phyloP scores from a whole-genome alignment of 305 asterid species.

The Solanum chacoense region DNA sequence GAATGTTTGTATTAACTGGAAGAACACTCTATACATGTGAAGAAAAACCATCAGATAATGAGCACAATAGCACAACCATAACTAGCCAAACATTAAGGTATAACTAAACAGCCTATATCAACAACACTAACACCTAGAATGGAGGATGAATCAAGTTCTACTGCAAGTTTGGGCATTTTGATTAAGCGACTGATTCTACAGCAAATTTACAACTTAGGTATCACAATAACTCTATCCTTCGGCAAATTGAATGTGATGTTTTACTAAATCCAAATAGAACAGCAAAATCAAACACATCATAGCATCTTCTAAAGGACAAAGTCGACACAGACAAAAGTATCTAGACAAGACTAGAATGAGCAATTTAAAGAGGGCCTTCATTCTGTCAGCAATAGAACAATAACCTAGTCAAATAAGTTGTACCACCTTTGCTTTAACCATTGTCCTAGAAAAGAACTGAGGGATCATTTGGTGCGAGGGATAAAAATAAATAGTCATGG shows the following conservation, averaged over 20 bases:
- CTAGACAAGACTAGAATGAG: not conserved
- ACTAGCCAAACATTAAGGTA: not conserved
- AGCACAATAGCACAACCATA: not conserved
- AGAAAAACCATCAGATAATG: not conserved
- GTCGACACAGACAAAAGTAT: not conserved
- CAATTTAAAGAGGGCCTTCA: not conserved
- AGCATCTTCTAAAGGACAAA: not conserved
- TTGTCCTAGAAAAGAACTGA: not conserved
- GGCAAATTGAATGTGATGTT: not conserved
- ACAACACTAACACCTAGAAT: not conserved
- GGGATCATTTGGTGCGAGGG: too few species aligned
- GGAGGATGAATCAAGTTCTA: not conserved
- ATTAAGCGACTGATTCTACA: not conserved
- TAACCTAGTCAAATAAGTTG: not conserved
- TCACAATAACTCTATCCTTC: not conserved
- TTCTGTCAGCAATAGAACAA: not conserved
- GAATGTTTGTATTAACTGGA: conserved; percentile 53
- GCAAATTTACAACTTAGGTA: not conserved
- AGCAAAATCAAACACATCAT: not conserved
- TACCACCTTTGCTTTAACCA: not conserved
- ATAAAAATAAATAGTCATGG: too few species aligned
- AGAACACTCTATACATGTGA: conserved; percentile 47
- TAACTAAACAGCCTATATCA: not conserved
- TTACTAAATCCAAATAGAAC: not conserved
- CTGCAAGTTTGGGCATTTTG: not conserved